A percentile compares a stretch with the other conserved stretches of the same genome.
Conservation (phyloP, 1,284 basidiomycete species). For the Lentinula novae-zelandiae region DNA sequence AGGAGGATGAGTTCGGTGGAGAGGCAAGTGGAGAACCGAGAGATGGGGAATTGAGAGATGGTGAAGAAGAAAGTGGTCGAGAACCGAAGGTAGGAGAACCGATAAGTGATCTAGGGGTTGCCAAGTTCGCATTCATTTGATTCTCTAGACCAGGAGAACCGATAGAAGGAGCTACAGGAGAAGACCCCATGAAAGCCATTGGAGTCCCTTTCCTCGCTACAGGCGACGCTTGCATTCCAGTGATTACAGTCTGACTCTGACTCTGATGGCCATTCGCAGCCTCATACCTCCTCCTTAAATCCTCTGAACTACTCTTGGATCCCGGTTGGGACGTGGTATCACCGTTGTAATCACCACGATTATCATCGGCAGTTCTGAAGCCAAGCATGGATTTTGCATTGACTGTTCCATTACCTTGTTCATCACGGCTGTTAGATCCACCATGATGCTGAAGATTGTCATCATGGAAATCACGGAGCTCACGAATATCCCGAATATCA, state of each 20-base stretch:
- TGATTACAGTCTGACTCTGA: too few relatives aligned
- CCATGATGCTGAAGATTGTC: too few relatives aligned
- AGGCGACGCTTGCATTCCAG: slow-evolving; percentile 1
- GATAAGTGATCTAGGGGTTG: too few relatives aligned
- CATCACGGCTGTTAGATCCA: too few relatives aligned
- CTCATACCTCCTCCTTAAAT: neutral
- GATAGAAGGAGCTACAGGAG: neutral
- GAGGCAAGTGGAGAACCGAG: neutral
- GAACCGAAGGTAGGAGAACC: neutral
- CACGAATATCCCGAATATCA: neutral
- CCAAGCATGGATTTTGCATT: too few relatives aligned
- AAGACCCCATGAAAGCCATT: slow-evolving; percentile 31
- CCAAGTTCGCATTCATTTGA: neutral
- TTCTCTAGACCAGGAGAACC: slow-evolving; percentile 12
- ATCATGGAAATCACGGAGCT: too few relatives aligned
- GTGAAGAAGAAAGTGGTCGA: neutral
- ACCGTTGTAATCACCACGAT: slow-evolving; percentile 23
- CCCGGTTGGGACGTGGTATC: too few relatives aligned
- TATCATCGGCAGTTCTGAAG: too few relatives aligned
- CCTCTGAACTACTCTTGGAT: neutral
- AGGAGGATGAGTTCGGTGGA: neutral
- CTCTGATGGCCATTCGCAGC: neutral
- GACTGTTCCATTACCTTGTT: too few relatives aligned
- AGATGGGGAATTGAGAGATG: neutral
- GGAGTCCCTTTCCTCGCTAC: slow-evolving; percentile 33